Base-by-base conservation (phyloP, 768 basidiomycete species). In the Mycena latifolia region DNA sequence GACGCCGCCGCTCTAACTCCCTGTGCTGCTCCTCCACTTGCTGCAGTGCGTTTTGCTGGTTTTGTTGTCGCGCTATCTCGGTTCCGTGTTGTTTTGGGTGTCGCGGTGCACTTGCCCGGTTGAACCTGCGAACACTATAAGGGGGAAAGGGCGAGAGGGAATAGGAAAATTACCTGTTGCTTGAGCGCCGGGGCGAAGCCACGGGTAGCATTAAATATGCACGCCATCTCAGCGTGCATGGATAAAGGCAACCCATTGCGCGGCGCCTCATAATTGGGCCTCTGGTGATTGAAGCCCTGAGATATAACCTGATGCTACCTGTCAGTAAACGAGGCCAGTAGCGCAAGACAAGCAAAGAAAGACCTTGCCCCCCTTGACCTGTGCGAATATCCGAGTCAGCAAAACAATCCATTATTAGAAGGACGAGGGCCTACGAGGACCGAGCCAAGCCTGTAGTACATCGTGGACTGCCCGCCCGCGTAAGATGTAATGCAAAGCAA, bases 161-260 rank as follows among this genome's bases (percentile, higher is more conserved):
- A n/a, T n/a, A n/a, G n/a, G n/a, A n/a, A n/a, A n/a, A n/a, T n/a
- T n/a, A n/a, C n/a, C n/a, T 85, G 86, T 77, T 79, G 82, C 80
- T 84, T 85, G 78, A 82, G 84, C 65, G 84, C 81, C 53, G 85
- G 85, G 47, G 82, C 80, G 80, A 78, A 79, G 77, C 83, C 78
- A 72, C 82, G 77, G 55, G 83, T 85, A 60, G 83, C 71, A 67
- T 76, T 86, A 75, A 83, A 85, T 62, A 88, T 88, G 29, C 82
- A 83, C 67, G 88, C 83, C 88, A 88, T 88, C 76, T 87, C 85
- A 3, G 87, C 86, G 69, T 88, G 86, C 85, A 88, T 79, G 3
- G 77, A 80, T 18, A 79, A 63, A 22, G 77, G 75, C 78, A 81
- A 85, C 55, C 80, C 78, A 69, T 77, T 78, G 5, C 80, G 80